Evolutionary conservation across 2,329 filamentous ascomycete species (phyloP).

Genomic region (Amesomyces nigricolor): DNA sequence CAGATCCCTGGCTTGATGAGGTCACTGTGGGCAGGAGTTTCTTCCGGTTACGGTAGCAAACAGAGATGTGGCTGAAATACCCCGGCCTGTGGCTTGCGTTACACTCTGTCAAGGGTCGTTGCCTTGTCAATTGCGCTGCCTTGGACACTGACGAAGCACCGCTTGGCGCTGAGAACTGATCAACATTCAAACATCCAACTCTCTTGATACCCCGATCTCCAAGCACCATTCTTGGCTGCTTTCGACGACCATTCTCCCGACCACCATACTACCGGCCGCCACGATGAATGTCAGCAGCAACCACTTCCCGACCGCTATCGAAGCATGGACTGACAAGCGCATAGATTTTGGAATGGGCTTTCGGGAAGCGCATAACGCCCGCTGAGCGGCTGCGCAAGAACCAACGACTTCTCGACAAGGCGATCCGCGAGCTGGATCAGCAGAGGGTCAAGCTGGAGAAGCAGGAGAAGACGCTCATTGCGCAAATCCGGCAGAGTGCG

Average conservation of each 20-base stretch:
- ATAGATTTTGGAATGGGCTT: slow-evolving; percentile 96
- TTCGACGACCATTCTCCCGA: not conserved
- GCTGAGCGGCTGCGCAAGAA: slow-evolving; percentile 88
- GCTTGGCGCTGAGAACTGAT: not conserved
- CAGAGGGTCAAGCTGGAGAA: slow-evolving; percentile 95
- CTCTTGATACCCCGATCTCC: not conserved
- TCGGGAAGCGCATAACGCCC: slow-evolving; percentile 98
- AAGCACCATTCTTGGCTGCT: not conserved
- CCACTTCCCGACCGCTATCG: slow-evolving; percentile 6
- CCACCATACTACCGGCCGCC: slow-evolving; percentile 4
- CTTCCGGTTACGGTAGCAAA: not conserved
- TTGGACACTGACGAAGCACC: slow-evolving; percentile 7
- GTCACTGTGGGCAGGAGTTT: no score
- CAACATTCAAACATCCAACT: not conserved
- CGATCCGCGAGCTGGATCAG: slow-evolving; percentile 90
- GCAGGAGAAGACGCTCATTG: slow-evolving; percentile 94
- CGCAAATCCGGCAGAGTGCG: slow-evolving; percentile 96
- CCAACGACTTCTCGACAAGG: slow-evolving; percentile 94
- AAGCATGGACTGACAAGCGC: slow-evolving; percentile 22
- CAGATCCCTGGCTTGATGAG: no score
- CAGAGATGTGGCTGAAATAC: not conserved
- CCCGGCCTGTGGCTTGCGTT: not conserved
- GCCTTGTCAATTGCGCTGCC: slow-evolving; percentile 3
- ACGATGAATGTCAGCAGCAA: slow-evolving; percentile 50
- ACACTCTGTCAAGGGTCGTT: not conserved